Evolutionary conservation across 805 yeast genomes (phyloP), one percentile per base, ranked within the genome.

Genomic region (Sungouiella thailandica): DNA sequence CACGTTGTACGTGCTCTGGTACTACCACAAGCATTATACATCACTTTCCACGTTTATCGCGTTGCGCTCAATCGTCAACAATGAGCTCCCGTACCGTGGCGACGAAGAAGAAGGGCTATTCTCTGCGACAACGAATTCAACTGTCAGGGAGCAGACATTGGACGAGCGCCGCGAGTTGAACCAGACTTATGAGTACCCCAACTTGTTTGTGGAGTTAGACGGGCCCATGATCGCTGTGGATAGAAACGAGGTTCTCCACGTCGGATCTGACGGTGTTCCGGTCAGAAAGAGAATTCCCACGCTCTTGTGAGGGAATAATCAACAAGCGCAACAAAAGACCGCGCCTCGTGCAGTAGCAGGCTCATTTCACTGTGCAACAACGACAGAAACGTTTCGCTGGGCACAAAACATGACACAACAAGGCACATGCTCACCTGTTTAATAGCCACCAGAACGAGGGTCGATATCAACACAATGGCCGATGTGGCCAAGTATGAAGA

Each of bases 21-120:
- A 82, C 52, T 90, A 88, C 54, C 85, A 93, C 52, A 77, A 75
- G 41, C 79, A 81, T 48, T 84, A 85, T 48, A 66, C 80, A 28
- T 97, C 97, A 0, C 63, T 93, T 35, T 78, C 88, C 2, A 74
- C 76, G 38, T 90, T 84, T 57, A 89, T 90, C 48, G 96, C 97
- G 0, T 65, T 90, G 37, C 73, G 95, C 39, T 84, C 97, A 0
- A 79, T 87, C 20, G 72, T 78, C 27, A 69, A 70, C 31, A 60
- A 65, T 35, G 70, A 68, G 29, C 27, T 45, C 4, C 54, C 52
- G 4, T 44, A 33, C 27, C 47, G 40, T 11, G 55, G 45, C 19
- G 48, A 44, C 17, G 44, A 41, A 24, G 55, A 52, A 25, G 59
- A 57, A 28, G 43, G 46, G 10, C 31, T 44, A 7, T 23, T 37